Evolutionary conservation across 345 rosid genomes (phyloP).

Genomic region (Turnera subulata): DNA sequence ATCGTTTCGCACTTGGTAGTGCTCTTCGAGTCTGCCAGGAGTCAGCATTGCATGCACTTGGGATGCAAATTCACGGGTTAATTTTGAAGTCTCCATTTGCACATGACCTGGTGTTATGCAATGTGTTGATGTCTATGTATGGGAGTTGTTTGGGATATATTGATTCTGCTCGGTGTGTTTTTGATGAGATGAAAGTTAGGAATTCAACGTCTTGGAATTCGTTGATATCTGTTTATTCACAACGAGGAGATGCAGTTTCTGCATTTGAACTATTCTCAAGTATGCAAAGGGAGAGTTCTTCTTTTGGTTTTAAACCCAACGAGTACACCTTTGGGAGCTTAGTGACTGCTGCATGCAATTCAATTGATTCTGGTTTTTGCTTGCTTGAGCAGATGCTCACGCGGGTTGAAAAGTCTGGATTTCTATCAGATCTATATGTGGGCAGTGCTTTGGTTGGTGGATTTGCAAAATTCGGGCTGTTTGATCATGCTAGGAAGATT

Average conservation of each 20-base stretch:
- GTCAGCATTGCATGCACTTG: conserved; percentile 36
- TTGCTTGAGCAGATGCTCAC: conserved; percentile 76
- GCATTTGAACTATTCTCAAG: conserved; percentile 60
- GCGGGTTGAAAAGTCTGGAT: conserved; percentile 58
- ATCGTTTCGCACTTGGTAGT: conserved; percentile 65
- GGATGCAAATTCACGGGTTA: conserved; percentile 72
- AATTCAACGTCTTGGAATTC: conserved; percentile 74
- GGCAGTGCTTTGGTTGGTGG: conserved; percentile 86
- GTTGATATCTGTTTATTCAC: conserved; percentile 64
- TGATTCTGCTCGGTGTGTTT: conserved; percentile 46
- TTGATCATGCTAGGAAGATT: conserved; percentile 51
- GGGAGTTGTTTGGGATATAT: conserved; percentile 44
- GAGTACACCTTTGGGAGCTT: conserved; percentile 88
- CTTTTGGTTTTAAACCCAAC: conserved; percentile 46
- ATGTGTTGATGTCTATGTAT: conserved; percentile 75
- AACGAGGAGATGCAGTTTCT: conserved; percentile 42
- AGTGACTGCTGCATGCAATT: conserved; percentile 60
- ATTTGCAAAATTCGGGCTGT: conserved; percentile 60
- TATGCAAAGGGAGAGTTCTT: conserved; percentile 48
- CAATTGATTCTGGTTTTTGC: conserved; percentile 36
- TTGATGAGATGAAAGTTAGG: conserved; percentile 53
- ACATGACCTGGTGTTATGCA: conserved; percentile 52
- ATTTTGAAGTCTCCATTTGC: conserved; percentile 48
- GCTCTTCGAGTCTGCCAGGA: conserved; percentile 71
- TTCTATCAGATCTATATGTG: conserved; percentile 64